Evolutionary conservation across 805 yeast species (phyloP).

Genomic region (Yamadazyma kitorensis): DNA sequence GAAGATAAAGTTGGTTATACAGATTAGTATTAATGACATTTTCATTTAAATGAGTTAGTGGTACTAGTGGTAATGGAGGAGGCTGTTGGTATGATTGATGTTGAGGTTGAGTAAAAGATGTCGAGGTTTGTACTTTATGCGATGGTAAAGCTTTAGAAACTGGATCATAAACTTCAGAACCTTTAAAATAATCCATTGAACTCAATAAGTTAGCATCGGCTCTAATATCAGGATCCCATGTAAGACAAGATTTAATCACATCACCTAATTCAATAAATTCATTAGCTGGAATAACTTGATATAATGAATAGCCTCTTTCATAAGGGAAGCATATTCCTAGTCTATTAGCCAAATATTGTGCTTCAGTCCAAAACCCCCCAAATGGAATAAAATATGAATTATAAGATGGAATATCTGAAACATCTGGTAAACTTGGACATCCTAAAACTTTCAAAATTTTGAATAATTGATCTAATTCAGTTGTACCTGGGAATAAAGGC

Average conservation of each 20-base stretch:
- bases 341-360: constrained; percentile 46
- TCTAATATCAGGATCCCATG: constrained; percentile 79
- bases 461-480: constrained; percentile 77
- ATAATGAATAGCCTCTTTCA: constrained; percentile 48
- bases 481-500: constrained; percentile 83
- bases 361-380: constrained; percentile 78
- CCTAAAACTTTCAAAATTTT: constrained; percentile 69
- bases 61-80: no score
- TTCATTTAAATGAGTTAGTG: no score
- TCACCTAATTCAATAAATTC: constrained; percentile 41
- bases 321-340: constrained; percentile 59
- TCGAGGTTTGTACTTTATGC: neutral
- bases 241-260: constrained; percentile 47
- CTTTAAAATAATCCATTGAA: constrained; percentile 52
- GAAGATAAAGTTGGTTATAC: no score
- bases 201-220: constrained; percentile 49
- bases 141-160: neutral
- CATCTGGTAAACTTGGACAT: constrained; percentile 50
- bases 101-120: neutral
- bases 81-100: neutral
- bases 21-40: no score
- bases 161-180: constrained; percentile 25
- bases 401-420: constrained; percentile 10
- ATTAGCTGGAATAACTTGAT: constrained; percentile 43
- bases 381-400: constrained; percentile 32